Conservation (phyloP, 305 asterid genomes). For the Euphrasia arctica region DNA sequence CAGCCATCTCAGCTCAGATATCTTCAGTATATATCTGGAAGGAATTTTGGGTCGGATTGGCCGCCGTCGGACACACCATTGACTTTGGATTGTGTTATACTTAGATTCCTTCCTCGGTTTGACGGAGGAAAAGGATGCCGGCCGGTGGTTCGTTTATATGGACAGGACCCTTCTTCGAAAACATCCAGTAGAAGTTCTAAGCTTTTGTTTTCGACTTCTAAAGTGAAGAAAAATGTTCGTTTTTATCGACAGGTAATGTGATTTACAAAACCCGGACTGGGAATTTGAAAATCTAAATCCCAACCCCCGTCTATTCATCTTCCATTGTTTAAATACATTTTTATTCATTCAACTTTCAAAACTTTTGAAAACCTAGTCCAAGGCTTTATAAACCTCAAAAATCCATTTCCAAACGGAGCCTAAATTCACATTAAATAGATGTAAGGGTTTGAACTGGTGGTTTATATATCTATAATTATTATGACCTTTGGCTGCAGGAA, state of each 20-base stretch:
- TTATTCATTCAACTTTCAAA: too few species aligned
- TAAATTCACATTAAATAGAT: too few species aligned
- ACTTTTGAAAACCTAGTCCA: too few species aligned
- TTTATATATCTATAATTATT: constrained; percentile 7
- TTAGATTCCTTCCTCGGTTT: constrained; percentile 64
- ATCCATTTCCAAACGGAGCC: too few species aligned
- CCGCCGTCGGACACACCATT: constrained; percentile 92
- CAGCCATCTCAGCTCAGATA: constrained; percentile 97
- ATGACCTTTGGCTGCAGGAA: constrained; percentile 58
- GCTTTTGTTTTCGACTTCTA: constrained; percentile 74
- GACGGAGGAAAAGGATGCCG: constrained; percentile 85
- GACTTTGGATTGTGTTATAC: constrained; percentile 73
- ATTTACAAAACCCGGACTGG: background rate
- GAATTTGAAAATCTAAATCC: constrained; percentile 15
- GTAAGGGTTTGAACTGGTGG: constrained; percentile 49
- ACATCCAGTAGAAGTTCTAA: constrained; percentile 78
- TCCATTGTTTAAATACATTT: background rate
- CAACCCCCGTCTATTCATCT: too few species aligned
- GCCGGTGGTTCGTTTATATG: constrained; percentile 83
- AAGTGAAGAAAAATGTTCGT: constrained; percentile 49
- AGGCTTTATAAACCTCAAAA: too few species aligned
- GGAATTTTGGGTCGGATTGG: constrained; percentile 82
- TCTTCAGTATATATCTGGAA: constrained; percentile 88
- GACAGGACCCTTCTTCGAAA: constrained; percentile 86
- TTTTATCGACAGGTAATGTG: constrained; percentile 64